These are phyloP conservation scores for Huntiella decipiens DNA, from an alignment of 2,329 filamentous ascomycete species.

Conservation along the genomic window DNA sequence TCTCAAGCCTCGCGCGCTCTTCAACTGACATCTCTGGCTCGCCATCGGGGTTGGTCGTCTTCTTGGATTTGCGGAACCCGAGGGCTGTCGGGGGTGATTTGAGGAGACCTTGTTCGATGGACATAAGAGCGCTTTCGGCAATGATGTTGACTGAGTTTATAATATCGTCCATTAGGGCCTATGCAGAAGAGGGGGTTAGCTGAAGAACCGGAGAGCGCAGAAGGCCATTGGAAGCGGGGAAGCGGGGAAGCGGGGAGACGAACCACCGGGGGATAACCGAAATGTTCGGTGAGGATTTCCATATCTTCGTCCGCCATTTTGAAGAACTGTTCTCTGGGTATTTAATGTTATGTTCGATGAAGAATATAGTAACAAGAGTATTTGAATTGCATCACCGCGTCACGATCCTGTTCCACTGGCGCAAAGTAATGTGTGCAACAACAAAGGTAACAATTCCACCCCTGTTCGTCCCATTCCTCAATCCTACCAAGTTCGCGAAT, in stretches of 20 bases:
- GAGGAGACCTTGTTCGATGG: conserved; percentile 66
- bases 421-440: no score
- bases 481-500: no score
- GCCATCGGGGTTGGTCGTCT: conserved; percentile 1
- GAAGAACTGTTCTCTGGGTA: background rate
- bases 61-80: conserved; percentile 47
- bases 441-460: no score
- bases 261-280: conserved; percentile 70
- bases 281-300: conserved; percentile 78
- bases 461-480: no score
- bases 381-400: background rate
- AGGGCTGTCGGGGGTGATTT: conserved; percentile 54
- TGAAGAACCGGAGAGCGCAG: background rate
- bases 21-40: conserved; percentile 16
- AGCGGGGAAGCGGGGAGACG: background rate
- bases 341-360: background rate
- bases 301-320: conserved; percentile 25
- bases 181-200: conserved; percentile 5
- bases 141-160: conserved; percentile 93
- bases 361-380: background rate
- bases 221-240: conserved; percentile 1
- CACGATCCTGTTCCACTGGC: no score
- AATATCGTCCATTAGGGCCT: conserved; percentile 93
- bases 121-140: conserved; percentile 73
- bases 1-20: conserved; percentile 39